Evolutionary conservation across 2,329 filamentous ascomycete genomes (phyloP).

Genomic region (Stemphylium lycopersici): DNA sequence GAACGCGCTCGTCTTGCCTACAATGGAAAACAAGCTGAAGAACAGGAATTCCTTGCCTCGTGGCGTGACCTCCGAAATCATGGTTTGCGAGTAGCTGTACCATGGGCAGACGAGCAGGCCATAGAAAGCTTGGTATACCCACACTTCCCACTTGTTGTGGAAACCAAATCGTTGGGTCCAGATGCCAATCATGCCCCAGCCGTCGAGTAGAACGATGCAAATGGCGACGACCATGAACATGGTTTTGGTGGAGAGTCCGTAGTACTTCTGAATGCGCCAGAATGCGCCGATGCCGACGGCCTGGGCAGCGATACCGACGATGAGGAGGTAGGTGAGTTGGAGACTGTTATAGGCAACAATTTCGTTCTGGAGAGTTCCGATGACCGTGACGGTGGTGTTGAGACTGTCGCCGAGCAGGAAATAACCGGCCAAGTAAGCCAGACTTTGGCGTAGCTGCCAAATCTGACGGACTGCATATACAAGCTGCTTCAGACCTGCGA

Average conservation of each 20-base stretch:
- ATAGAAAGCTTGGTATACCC: conserved; percentile 61
- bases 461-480: conserved; percentile 64
- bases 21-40: conserved; percentile 71
- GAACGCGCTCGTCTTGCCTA: conserved; percentile 71
- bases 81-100: conserved; percentile 74
- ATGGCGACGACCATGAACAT: conserved; percentile 72
- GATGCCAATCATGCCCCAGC: conserved; percentile 65
- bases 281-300: conserved; percentile 67
- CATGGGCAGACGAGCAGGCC: conserved; percentile 71
- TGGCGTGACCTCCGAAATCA: conserved; percentile 73
- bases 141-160: conserved; percentile 61
- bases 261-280: conserved; percentile 67
- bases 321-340: conserved; percentile 68
- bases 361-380: conserved; percentile 68
- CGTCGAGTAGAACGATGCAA: conserved; percentile 65
- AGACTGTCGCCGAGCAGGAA: conserved; percentile 73
- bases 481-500: conserved; percentile 64
- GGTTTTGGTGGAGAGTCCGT: conserved; percentile 65
- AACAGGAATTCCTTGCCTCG: conserved; percentile 73
- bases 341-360: conserved; percentile 70
- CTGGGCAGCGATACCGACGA: conserved; percentile 69
- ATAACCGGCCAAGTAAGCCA: conserved; percentile 68
- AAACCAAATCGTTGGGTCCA: conserved; percentile 62
- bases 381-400: conserved; percentile 73
- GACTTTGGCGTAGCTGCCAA: conserved; percentile 68